Evolutionary conservation across 768 basidiomycete genomes (phyloP), one percentile per base, ranked within the genome.

Genomic region (Amylocystis lapponica): DNA sequence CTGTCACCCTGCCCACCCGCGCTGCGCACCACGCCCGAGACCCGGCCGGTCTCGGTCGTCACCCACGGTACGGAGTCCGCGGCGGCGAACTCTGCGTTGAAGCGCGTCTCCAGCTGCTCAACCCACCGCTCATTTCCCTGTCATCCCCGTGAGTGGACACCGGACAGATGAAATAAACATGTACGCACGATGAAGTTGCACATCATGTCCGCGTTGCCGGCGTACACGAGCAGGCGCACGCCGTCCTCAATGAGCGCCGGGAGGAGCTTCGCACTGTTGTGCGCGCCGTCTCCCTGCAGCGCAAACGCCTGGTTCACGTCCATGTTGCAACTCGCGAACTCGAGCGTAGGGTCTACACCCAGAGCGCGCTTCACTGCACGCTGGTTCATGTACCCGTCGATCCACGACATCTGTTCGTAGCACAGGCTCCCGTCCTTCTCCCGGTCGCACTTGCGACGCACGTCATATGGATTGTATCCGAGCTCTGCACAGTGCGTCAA

Each of bases 161-260:
- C 7, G 8, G 16, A 13, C n/a, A 8, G n/a, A 29, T 45, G 25
- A 22, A 45, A 7, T 3, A 45, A 43, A 11, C 19, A 19, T 9
- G 29, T 16, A 58, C 75, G 47, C 50, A 78, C 84, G 21, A 87
- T 75, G 54, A 74, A 86, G 65, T 93, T 92, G 71, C 91, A 94
- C 85, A 89, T 85, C 71, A 82, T 78, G 62, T 93, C 90, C 74
- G 87, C 86, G 50, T 86, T 83, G 16, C 87, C 93, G 46, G 93
- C 91, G 57, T 96, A 98, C 32, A 97, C 80, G 23, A 97, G 66
- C 33, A 99, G 65, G 42, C 89, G 69, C 27, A 99, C 71, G 5
- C 92, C 94, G 29, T 81, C 77, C 38, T 91, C 75, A 34, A 99
- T 68, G 27, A 99, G 70, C 32, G 86, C 81, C 2, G 88, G 84